Conservation (phyloP, 1,284 basidiomycete species). For the Somion occarium region DNA sequence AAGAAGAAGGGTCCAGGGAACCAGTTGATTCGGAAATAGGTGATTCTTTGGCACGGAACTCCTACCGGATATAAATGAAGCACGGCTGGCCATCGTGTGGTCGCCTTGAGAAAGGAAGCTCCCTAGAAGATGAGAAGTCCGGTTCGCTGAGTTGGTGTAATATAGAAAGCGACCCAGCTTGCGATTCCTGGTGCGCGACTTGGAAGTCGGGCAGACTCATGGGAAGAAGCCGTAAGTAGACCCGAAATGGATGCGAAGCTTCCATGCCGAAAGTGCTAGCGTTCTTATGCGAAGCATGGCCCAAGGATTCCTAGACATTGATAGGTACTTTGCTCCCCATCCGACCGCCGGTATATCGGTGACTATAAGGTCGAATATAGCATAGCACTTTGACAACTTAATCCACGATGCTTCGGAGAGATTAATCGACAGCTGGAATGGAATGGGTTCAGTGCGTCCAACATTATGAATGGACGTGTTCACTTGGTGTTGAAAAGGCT, state of each 20-base stretch:
- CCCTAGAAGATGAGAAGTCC: not conserved
- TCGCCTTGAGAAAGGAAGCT: not conserved
- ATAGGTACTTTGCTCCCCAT: no score
- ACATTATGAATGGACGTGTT: not conserved
- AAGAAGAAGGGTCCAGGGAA: not conserved
- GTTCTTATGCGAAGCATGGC: not conserved
- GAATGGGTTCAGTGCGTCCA: not conserved
- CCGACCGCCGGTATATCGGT: slow-evolving; percentile 1
- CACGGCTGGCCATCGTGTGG: not conserved
- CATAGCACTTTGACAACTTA: not conserved
- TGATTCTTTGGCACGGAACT: not conserved
- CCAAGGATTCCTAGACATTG: not conserved
- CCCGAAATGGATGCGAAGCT: not conserved
- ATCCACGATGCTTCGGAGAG: not conserved
- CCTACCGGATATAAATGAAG: not conserved
- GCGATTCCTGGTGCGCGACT: not conserved
- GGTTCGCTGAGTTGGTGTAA: not conserved
- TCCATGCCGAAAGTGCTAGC: not conserved
- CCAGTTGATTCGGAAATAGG: not conserved
- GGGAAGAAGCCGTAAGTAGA: not conserved
- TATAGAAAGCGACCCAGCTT: not conserved
- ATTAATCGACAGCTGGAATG: not conserved
- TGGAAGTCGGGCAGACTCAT: not conserved
- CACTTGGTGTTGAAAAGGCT: not conserved
- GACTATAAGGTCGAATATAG: not conserved